Evolutionary conservation across 2,329 filamentous ascomycete genomes (phyloP).

Genomic region (Lachnellula arida): DNA sequence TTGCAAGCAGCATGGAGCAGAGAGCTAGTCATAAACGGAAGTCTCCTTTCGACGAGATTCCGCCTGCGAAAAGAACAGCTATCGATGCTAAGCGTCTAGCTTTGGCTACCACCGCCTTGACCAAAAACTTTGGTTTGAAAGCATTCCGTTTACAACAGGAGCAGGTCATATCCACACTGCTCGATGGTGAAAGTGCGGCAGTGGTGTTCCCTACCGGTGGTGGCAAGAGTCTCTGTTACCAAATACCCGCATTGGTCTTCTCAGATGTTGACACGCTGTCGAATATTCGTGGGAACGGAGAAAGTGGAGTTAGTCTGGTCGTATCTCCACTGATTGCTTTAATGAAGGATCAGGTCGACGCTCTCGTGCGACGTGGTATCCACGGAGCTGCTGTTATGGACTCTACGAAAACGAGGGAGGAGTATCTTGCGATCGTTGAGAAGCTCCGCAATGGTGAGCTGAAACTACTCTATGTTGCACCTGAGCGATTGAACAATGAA

Average conservation of each 20-base stretch:
- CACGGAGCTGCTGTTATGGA: slow-evolving; percentile 48
- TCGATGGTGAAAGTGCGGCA: slow-evolving; percentile 39
- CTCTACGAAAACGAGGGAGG: slow-evolving; percentile 46
- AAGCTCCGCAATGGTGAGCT: slow-evolving; percentile 44
- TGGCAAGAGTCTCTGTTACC: slow-evolving; percentile 40
- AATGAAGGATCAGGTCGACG: slow-evolving; percentile 59
- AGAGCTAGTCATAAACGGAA: slow-evolving; percentile 1
- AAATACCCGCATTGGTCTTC: slow-evolving; percentile 41
- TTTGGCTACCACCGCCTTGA: slow-evolving; percentile 35
- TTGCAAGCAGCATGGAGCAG: slow-evolving; percentile 1
- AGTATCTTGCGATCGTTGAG: slow-evolving; percentile 39
- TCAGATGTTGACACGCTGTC: slow-evolving; percentile 34
- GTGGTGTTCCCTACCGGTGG: slow-evolving; percentile 41
- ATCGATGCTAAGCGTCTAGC: background rate
- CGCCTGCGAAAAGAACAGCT: slow-evolving; percentile 6
- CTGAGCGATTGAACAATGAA: slow-evolving; percentile 57
- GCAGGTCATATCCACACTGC: slow-evolving; percentile 38
- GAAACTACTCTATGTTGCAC: slow-evolving; percentile 53
- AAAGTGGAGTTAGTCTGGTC: slow-evolving; percentile 48
- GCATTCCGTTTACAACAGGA: slow-evolving; percentile 43
- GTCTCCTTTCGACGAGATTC: background rate
- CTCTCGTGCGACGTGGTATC: slow-evolving; percentile 45
- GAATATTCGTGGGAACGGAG: slow-evolving; percentile 19
- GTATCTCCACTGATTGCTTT: slow-evolving; percentile 53
- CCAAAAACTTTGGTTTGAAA: slow-evolving; percentile 36